Base-by-base conservation (phyloP, 139 green algal genomes). In the Diplosphaera chodatii region DNA sequence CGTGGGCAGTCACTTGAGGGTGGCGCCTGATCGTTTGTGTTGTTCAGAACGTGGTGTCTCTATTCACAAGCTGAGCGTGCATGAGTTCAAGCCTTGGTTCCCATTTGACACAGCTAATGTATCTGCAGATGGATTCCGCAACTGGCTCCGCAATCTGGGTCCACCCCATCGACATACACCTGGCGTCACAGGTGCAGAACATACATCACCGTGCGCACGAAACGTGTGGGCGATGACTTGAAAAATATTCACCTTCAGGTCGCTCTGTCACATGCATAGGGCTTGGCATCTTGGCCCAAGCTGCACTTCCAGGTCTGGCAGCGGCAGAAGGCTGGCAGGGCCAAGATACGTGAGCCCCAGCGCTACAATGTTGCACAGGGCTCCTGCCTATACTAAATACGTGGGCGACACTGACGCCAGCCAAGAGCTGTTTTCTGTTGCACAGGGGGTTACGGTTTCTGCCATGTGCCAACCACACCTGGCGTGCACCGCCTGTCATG, bases 281-380 rank as follows among this genome's bases (percentile, higher is more conserved):
- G 83, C 10, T 77, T 92, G 32, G 73, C 79, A 25, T 86, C 86
- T 2, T 95, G 87, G 89, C 89, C 89, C 20, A 92, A 91, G 77
- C 71, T 95, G 30, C 83, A 88, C 77, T 91, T 92, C 63, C 89
- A 95, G 76, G 82, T 95, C 27, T 95, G 87, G 86, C 77, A 55
- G 62, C 80, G 89, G 73, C 85, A 94, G 70, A 40, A 78, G 2
- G 81, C 90, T 73, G 87, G 87, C 4, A 67, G 84, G 0, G 89
- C 83, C 32, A 87, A 94, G 55, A 83, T 94, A 15, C 84, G 85
- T 89, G 30, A 82, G 86, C n/a, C n/a, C n/a, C n/a, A n/a, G n/a
- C n/a, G n/a, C n/a, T n/a, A n/a, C n/a, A n/a, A n/a, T n/a, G n/a
- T n/a, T n/a, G n/a, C 10, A 10, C 37, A 48, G 37, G 6, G 10